Evolutionary conservation across 1,284 basidiomycete species (phyloP), one percentile per base, ranked within the genome.

Genomic region (Chiua sp.): DNA sequence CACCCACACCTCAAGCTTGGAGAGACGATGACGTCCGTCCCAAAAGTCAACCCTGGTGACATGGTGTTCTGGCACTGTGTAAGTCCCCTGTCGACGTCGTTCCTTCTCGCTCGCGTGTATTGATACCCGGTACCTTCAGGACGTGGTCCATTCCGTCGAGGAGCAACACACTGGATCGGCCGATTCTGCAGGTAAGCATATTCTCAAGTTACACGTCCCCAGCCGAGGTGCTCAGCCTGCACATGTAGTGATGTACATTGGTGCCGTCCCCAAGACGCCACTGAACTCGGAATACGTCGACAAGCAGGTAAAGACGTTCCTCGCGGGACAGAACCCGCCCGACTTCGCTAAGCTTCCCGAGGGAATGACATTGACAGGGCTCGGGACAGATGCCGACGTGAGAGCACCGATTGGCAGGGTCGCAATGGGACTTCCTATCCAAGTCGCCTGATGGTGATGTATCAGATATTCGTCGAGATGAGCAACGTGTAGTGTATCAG

Each of bases 1-100:
- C 89, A 91, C 68, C 89, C 89, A 28, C 87, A 96, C 70, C 77
- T 96, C 49, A 77, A 80, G 55, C 81, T 96, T 2, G 82, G 84
- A 4, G 74, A 85, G 59, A 89, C 87, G 2, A 94, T 95, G 90
- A 84, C 87, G 4, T 87, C 90, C 4, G 79, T 91, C 12, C 91
- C 91, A 0, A 82, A 80, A 60, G 91, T 94, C 12, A 78, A 80
- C 44, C 92, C 93, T 0, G 94, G 93, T 3, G 93, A 95, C 69
- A 87, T 89, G 72, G 92, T 93, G 2, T 93, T 93, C 78, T 95
- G 93, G 93, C 93, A 94, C 72, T 91, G 88, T 67, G 85, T 81
- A 58, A 53, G 78, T 61, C 4, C 28, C 16, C 3, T 28, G 50
- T 53, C 35, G 35, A 35, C 51, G 5, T 59, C 22, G 30, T 32